Percentiles rank a stretch among this genome's conserved stretches.
Conservation (phyloP, 345 rosid genomes). For the Stellera chamaejasme region DNA sequence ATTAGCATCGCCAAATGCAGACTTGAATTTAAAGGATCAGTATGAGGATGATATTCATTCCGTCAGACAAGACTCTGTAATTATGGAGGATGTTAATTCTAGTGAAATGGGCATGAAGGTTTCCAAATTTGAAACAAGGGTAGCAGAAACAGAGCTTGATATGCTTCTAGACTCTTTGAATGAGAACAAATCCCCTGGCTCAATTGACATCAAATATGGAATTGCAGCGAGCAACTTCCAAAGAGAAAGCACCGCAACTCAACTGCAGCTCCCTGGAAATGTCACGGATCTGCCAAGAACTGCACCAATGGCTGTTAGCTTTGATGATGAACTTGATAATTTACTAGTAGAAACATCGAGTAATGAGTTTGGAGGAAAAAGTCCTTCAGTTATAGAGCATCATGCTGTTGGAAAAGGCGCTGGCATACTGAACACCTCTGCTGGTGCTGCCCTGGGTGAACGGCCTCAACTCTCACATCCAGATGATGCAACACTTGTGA, state of each 20-base stretch:
- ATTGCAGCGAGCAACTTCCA: conserved; percentile 1
- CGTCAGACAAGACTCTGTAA: conserved; percentile 5
- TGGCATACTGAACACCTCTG: no score
- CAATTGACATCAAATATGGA: conserved; percentile 13
- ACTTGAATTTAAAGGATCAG: conserved; percentile 13
- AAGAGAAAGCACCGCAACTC: conserved; percentile 6
- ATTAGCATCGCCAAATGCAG: conserved; percentile 8
- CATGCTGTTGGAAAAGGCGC: no score
- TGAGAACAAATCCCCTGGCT: conserved; percentile 23
- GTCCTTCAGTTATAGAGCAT: no score
- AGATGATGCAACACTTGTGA: conserved; percentile 7
- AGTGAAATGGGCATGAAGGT: conserved; percentile 4
- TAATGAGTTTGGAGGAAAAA: no score
- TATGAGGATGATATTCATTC: conserved; percentile 13
- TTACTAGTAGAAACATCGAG: conserved; percentile 45
- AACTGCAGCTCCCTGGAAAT: conserved; percentile 14
- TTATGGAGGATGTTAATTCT: not conserved
- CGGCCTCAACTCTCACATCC: conserved; percentile 11
- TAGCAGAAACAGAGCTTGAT: conserved; percentile 58
- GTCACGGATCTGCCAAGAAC: conserved; percentile 10
- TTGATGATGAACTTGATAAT: conserved; percentile 48
- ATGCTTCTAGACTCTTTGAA: conserved; percentile 49
- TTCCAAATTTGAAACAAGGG: conserved; percentile 25
- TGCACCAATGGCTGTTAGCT: conserved; percentile 14
- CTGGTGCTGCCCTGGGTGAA: no score